Conservation (phyloP, 2,329 filamentous ascomycete species). For the Nothopassalora personata region DNA sequence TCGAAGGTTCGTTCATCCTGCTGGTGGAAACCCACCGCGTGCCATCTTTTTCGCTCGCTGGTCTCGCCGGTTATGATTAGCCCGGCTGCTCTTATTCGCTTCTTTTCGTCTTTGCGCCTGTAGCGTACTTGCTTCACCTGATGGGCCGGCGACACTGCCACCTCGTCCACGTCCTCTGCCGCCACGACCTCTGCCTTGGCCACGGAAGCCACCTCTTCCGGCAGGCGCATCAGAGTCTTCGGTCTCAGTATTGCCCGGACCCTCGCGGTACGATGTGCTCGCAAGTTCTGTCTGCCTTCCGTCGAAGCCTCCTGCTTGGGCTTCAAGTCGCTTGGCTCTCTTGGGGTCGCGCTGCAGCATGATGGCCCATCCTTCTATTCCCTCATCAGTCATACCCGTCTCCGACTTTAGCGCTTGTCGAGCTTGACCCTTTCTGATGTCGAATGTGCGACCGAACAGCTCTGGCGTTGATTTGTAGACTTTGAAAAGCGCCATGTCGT, state of each 20-base stretch:
- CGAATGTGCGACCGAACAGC: constrained; percentile 66
- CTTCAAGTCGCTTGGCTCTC: constrained; percentile 64
- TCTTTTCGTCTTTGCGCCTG: constrained; percentile 70
- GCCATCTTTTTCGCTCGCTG: constrained; percentile 59
- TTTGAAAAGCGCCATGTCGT: constrained; percentile 69
- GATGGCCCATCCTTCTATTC: constrained; percentile 87
- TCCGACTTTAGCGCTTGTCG: constrained; percentile 63
- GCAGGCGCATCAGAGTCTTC: constrained; percentile 51
- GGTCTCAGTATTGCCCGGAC: constrained; percentile 50
- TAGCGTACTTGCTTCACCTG: constrained; percentile 67
- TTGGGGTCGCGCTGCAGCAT: constrained; percentile 73
- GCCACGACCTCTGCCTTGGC: constrained; percentile 49
- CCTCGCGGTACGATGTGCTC: constrained; percentile 59
- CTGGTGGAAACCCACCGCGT: constrained; percentile 45
- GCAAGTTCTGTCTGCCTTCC: constrained; percentile 62
- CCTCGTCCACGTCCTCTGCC: constrained; percentile 37
- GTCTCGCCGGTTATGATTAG: constrained; percentile 82
- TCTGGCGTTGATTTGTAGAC: constrained; percentile 61
- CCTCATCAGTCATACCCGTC: constrained; percentile 87
- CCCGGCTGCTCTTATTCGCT: constrained; percentile 69
- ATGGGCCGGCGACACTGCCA: constrained; percentile 57
- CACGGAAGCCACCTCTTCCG: constrained; percentile 38
- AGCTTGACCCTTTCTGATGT: constrained; percentile 59
- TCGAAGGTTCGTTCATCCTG: constrained; percentile 29
- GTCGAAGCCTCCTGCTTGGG: constrained; percentile 59